These are phyloP conservation scores for Bidens hawaiensis DNA, from an alignment of 140 eudicot genomes.

Conservation along the genomic window DNA sequence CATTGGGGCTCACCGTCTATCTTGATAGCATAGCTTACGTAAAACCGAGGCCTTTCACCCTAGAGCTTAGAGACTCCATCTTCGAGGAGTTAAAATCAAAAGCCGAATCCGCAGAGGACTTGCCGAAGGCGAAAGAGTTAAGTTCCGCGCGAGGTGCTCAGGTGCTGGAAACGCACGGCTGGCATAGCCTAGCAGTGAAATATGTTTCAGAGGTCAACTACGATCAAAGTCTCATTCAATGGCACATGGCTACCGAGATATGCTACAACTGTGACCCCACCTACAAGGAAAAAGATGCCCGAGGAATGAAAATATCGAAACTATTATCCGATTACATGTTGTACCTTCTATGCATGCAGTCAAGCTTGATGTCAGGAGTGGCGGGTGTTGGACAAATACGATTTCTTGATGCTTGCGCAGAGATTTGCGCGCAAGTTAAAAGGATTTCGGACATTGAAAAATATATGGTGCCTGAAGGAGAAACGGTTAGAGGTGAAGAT, in stretches of 20 bases:
- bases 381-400: no score
- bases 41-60: not conserved
- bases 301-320: no score
- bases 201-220: not conserved
- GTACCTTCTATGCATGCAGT: no score
- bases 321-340: no score
- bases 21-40: slow-evolving; percentile 23
- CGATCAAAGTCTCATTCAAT: slow-evolving; percentile 36
- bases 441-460: no score
- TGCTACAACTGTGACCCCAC: not conserved
- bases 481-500: no score
- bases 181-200: slow-evolving; percentile 16
- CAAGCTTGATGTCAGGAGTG: no score
- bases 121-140: slow-evolving; percentile 41
- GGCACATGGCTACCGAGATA: slow-evolving; percentile 37
- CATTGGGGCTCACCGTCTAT: slow-evolving; percentile 15
- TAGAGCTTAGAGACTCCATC: slow-evolving; percentile 25
- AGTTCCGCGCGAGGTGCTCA: slow-evolving; percentile 42
- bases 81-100: slow-evolving; percentile 35
- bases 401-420: no score
- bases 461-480: no score
- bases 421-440: no score
- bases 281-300: no score
- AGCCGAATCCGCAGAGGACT: slow-evolving; percentile 42
- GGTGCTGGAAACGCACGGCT: slow-evolving; percentile 28